These are phyloP conservation scores for Symbiodinium natans DNA, from an alignment of 73 alveolate species.

Conservation along the genomic window DNA sequence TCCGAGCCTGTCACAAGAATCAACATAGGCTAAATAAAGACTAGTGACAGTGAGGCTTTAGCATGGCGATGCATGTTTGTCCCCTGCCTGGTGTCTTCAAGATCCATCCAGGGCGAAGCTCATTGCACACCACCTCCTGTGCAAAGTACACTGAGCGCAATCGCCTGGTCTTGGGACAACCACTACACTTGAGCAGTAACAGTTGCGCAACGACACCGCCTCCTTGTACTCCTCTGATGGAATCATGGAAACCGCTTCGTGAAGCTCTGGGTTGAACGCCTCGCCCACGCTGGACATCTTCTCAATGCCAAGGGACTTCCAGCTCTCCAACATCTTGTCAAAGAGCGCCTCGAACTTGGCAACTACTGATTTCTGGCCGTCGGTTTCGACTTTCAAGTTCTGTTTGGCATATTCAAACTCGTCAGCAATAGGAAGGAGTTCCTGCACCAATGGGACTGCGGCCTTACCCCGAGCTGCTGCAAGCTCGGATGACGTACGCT, in stretches of 20 bases:
- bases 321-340: slow-evolving; percentile 70
- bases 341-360: slow-evolving; percentile 73
- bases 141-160: background rate
- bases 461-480: slow-evolving; percentile 87
- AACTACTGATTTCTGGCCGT: slow-evolving; percentile 75
- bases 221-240: slow-evolving; percentile 87
- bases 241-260: slow-evolving; percentile 79
- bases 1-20: slow-evolving; percentile 24
- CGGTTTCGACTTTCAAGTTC: slow-evolving; percentile 63
- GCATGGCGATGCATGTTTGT: background rate
- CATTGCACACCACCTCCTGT: slow-evolving; percentile 86
- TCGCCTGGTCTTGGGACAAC: background rate
- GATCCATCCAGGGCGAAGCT: slow-evolving; percentile 93
- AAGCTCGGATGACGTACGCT: slow-evolving; percentile 55
- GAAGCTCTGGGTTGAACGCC: slow-evolving; percentile 43
- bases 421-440: slow-evolving; percentile 73
- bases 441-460: slow-evolving; percentile 69
- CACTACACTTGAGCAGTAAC: too few relatives aligned
- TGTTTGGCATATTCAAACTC: slow-evolving; percentile 84
- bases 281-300: slow-evolving; percentile 70
- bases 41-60: too few relatives aligned
- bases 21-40: background rate
- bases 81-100: slow-evolving; percentile 69
- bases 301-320: slow-evolving; percentile 83
- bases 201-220: background rate